A percentile compares a stretch with the other conserved stretches of the same genome.
phyloP scores from a whole-genome alignment of 2,329 filamentous ascomycete species.

The Colletotrichum musae region DNA sequence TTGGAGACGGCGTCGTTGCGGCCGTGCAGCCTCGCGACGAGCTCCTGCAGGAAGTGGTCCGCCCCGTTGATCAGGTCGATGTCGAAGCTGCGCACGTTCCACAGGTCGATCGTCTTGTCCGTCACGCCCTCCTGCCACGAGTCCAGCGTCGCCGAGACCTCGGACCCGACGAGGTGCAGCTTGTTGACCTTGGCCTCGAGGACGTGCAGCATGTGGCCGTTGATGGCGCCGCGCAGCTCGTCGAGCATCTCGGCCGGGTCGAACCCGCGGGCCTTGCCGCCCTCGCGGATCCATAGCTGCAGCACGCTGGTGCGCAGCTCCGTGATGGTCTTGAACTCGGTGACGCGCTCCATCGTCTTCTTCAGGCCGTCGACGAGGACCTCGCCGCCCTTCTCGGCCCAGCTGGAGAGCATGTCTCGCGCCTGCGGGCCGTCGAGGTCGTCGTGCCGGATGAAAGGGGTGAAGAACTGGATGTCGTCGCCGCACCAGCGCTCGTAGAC shows the following conservation, averaged over 20 bases:
- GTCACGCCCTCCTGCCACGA: constrained; percentile 71
- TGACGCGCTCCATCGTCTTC: constrained; percentile 70
- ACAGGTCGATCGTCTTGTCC: constrained; percentile 70
- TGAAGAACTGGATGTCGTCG: constrained; percentile 87
- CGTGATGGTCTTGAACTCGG: constrained; percentile 78
- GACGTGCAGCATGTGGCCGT: constrained; percentile 75
- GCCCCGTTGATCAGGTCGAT: constrained; percentile 78
- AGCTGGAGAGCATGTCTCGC: constrained; percentile 72
- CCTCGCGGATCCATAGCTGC: constrained; percentile 81
- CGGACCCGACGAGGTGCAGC: constrained; percentile 75
- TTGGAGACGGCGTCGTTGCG: constrained; percentile 76
- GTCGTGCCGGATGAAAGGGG: constrained; percentile 88
- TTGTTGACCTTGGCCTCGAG: constrained; percentile 75
- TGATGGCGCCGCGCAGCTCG: constrained; percentile 77
- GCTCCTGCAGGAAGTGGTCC: constrained; percentile 75
- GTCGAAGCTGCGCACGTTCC: constrained; percentile 76
- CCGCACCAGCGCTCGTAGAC: constrained; percentile 85
- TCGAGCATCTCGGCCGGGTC: constrained; percentile 79
- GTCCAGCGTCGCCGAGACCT: constrained; percentile 73
- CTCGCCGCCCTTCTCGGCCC: constrained; percentile 74
- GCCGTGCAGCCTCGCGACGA: constrained; percentile 80
- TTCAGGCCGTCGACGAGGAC: constrained; percentile 74
- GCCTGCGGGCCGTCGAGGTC: constrained; percentile 76
- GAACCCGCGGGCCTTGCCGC: constrained; percentile 75
- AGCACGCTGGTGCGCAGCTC: constrained; percentile 79